Base-by-base conservation (phyloP, 2,329 filamentous ascomycete genomes). In the Apiospora arundinis region DNA sequence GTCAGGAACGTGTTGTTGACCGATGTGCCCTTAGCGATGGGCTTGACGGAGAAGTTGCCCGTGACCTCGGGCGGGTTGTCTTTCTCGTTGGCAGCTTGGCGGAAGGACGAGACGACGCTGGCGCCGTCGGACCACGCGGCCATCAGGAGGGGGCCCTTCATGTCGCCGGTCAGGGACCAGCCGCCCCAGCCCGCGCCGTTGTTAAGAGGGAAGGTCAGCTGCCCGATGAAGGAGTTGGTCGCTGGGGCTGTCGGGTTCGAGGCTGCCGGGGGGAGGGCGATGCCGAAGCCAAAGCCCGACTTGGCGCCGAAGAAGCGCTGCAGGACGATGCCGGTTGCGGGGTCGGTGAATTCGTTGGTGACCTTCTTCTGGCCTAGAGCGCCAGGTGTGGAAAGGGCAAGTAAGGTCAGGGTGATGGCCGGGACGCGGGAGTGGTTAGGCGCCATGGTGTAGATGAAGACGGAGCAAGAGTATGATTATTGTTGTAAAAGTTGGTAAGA, bases 61-160 rank as follows among this genome's bases (percentile, higher is more conserved):
- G 79, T 80, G 8, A 83, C 80, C 49, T 85, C 81, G n/a, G 83
- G 78, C 40, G 84, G 84, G 69, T 82, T 82, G 70, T 82, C 82
- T 70, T 82, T 82, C 74, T 85, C 84, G 73, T 82, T 78, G 42
- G 79, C 80, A 32, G 83, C 83, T 72, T 84, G 81, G 7, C 85
- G 80, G 73, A 87, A 85, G 0, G 81, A 83, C 4, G 82, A 80
- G 69, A 85, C 78, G 9, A 86, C 79, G 44, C 76, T 75, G 21
- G 76, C 78, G 0, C 80, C 76, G 1, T 80, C 81, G 1, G 85
- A 78, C 82, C 85, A 87, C 4, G 81, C 83, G 0, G 82, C 80
- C 11, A 87, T 79, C 40, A 87, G 78, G 25, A 87, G 80, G 25
- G 83, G 82, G 11, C 81, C 82, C 66, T 83, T 76, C 84, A 87